Conservation (phyloP, 768 basidiomycete genomes). For the Chalciporus sphaerocephalus region DNA sequence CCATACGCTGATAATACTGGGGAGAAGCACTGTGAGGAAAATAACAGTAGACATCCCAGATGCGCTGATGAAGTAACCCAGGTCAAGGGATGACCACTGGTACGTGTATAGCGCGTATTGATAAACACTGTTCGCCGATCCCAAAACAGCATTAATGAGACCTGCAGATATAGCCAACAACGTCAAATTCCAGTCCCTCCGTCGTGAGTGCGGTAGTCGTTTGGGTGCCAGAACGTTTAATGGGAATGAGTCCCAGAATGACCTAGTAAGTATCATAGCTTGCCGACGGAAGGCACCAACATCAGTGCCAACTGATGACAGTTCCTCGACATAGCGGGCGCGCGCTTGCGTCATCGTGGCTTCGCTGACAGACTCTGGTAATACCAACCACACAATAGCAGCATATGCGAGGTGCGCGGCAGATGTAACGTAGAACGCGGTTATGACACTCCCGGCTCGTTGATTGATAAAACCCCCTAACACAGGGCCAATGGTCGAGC, state of each 20-base stretch:
- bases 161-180: slow-evolving; percentile 2
- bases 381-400: neutral
- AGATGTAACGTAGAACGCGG: neutral
- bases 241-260: slow-evolving; percentile 5
- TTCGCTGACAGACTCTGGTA: neutral
- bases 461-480: neutral
- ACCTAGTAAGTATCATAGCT: neutral
- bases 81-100: slow-evolving; percentile 2
- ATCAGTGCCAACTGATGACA: neutral
- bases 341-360: neutral
- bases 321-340: neutral
- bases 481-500: neutral
- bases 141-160: neutral
- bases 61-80: slow-evolving; percentile 4
- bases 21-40: neutral
- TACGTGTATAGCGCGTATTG: slow-evolving; percentile 3
- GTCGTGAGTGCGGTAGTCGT: neutral
- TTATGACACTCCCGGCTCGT: neutral
- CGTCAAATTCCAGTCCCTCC: slow-evolving; percentile 1
- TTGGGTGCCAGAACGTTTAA: slow-evolving; percentile 1
- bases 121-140: slow-evolving; percentile 1
- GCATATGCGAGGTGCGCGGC: neutral
- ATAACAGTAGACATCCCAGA: slow-evolving; percentile 1
- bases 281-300: neutral
- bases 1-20: neutral